phyloP scores from a whole-genome alignment of 2,329 filamentous ascomycete genomes.

The Grosmannia clavigera region DNA sequence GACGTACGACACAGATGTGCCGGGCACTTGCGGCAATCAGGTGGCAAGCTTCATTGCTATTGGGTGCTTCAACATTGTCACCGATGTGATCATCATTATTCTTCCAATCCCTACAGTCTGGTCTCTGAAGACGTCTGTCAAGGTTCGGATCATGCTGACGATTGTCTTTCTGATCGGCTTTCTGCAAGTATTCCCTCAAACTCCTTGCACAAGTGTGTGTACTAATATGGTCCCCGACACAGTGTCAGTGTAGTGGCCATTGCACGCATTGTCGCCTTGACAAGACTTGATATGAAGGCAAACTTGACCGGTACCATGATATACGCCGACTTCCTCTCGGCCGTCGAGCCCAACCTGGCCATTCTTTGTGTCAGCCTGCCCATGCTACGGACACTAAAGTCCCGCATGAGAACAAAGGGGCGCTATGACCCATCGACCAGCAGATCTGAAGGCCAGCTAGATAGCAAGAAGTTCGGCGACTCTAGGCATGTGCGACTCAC shows the following conservation, averaged over 20 bases:
- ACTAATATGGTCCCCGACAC: neutral
- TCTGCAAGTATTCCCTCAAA: neutral
- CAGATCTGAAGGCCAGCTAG: neutral
- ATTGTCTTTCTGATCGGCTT: neutral
- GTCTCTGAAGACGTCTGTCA: neutral
- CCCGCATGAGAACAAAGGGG: neutral
- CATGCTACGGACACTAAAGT: neutral
- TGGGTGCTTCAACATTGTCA: neutral
- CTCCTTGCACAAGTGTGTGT: neutral
- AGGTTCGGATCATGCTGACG: neutral
- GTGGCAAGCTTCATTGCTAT: neutral
- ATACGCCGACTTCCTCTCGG: neutral
- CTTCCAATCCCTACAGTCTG: neutral
- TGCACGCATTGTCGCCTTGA: neutral
- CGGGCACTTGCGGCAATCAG: neutral
- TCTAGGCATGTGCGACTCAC: neutral
- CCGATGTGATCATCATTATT: neutral
- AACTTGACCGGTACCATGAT: slow-evolving; percentile 2
- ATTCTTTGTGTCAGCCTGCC: neutral
- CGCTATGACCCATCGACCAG: neutral
- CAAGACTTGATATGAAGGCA: neutral
- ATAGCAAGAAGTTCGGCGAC: neutral
- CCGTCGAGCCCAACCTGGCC: neutral
- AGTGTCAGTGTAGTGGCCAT: neutral
- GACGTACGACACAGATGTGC: neutral